A percentile compares a stretch with the other conserved stretches of the same genome.
Evolutionary conservation across 2,329 filamentous ascomycete genomes (phyloP).

Genomic region (Aspergillus texensis): DNA sequence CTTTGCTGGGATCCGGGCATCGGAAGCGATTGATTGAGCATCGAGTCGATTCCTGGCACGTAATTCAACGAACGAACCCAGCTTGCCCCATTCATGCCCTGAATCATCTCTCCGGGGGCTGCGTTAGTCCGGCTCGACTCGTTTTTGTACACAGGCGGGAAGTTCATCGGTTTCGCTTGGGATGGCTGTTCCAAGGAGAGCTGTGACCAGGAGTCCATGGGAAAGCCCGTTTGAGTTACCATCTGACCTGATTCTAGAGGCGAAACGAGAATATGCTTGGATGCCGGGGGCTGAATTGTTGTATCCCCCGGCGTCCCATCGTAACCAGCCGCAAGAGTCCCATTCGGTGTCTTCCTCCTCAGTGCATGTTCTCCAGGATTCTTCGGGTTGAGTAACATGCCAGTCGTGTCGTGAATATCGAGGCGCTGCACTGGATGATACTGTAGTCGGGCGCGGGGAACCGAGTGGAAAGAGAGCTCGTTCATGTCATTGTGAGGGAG

Average conservation of each 20-base stretch:
- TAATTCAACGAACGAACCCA: conserved; percentile 49
- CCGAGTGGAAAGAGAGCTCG: conserved; percentile 30
- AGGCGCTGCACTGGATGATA: conserved; percentile 44
- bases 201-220: conserved; percentile 37
- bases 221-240: conserved; percentile 34
- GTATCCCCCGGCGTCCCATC: conserved; percentile 79
- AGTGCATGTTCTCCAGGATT: conserved; percentile 69
- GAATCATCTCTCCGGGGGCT: conserved; percentile 32
- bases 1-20: conserved; percentile 44
- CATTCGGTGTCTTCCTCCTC: conserved; percentile 88
- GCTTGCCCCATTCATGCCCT: conserved; percentile 39
- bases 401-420: conserved; percentile 31
- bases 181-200: conserved; percentile 31
- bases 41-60: conserved; percentile 60
- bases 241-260: conserved; percentile 49
- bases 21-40: conserved; percentile 60
- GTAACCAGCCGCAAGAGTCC: conserved; percentile 89
- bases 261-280: conserved; percentile 81
- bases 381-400: conserved; percentile 27
- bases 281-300: conserved; percentile 71
- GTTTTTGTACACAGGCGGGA: conserved; percentile 43
- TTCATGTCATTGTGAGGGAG: conserved; percentile 30
- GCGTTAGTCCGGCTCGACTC: conserved; percentile 32
- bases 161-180: conserved; percentile 37
- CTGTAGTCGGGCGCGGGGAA: conserved; percentile 37